Evolutionary conservation across 176 grass and related monocot genomes (phyloP), one percentile per base, ranked within the genome.

Genomic region (Cocos nucifera): DNA sequence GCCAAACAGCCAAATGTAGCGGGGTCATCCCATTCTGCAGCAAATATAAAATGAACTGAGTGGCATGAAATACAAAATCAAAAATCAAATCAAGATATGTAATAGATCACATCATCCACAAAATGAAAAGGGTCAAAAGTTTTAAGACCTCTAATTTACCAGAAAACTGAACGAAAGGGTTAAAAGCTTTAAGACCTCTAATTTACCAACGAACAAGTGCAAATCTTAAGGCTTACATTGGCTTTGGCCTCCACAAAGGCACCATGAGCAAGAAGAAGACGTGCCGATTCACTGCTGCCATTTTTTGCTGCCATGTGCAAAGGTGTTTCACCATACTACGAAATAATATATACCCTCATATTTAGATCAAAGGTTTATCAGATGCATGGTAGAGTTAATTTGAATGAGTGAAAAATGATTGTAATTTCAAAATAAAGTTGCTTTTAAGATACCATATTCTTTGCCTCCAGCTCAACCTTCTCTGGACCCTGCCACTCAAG

Each of bases 1-100:
- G 84, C 93, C 93, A 98, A 65, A 92, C 93, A 61, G 87, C 93
- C 66, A 98, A 77, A 78, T 98, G 93, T 63, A 98, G 65, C 17
- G 93, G 87, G 44, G 87, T 88, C 93, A 98, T 98, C 62, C 93
- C 93, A 52, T 98, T 98, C 93, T 98, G 76, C 75, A 87, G 25
- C 30, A 59, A 55, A 59, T 14, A 57, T 62, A 55, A n/a, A 73
- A 58, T 26, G 19, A 49, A 53, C 67, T 15, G 29, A 5, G 15
- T 44, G 10, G 10, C 35, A 44, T 44, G 35, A 44, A 44, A 44
- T 44, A 14, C 35, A 44, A 44, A 44, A 44, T 44, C 35, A 0
- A 44, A 44, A 44, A 44, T 44, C 9, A 39, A 10, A 39, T 10
- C 32, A 44, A 44, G 10, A 10, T 14, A 44, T 44, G 14, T 14